These are phyloP conservation scores for Oxytropis ochrocephala DNA, from an alignment of 306 rosid species.

Conservation along the genomic window DNA sequence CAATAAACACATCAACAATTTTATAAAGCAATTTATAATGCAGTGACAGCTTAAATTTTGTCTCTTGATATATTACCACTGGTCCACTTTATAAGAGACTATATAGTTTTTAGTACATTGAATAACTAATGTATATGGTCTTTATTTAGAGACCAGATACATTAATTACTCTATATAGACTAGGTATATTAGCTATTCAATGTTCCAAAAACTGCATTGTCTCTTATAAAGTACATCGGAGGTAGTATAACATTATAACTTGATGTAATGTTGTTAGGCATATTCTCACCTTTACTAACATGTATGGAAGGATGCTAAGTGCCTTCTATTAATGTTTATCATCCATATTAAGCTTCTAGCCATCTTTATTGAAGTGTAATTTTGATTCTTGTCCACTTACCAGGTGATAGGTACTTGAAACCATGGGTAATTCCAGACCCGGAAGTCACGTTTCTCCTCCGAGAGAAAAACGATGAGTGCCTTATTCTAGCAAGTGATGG, in stretches of 20 bases:
- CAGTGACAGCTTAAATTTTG: neutral
- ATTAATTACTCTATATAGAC: too few relatives aligned
- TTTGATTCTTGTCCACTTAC: neutral
- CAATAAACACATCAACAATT: neutral
- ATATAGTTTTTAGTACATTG: too few relatives aligned
- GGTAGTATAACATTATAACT: neutral
- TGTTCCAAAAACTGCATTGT: too few relatives aligned
- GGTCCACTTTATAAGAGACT: too few relatives aligned
- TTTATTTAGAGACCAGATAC: too few relatives aligned
- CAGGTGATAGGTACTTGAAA: conserved; percentile 73
- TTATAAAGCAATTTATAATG: neutral
- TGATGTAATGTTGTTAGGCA: neutral
- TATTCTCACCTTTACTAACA: neutral
- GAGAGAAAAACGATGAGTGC: conserved; percentile 65
- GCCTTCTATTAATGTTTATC: neutral
- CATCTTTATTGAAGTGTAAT: neutral
- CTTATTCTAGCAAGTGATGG: conserved; percentile 76
- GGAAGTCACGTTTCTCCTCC: conserved; percentile 42
- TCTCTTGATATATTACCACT: neutral
- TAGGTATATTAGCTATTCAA: too few relatives aligned
- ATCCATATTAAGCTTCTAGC: neutral
- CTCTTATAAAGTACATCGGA: too few relatives aligned
- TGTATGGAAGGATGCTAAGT: neutral
- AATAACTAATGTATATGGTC: too few relatives aligned
- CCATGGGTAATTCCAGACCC: conserved; percentile 78